These are phyloP conservation scores for Parietaria judaica DNA, from an alignment of 306 rosid species.

Conservation along the genomic window DNA sequence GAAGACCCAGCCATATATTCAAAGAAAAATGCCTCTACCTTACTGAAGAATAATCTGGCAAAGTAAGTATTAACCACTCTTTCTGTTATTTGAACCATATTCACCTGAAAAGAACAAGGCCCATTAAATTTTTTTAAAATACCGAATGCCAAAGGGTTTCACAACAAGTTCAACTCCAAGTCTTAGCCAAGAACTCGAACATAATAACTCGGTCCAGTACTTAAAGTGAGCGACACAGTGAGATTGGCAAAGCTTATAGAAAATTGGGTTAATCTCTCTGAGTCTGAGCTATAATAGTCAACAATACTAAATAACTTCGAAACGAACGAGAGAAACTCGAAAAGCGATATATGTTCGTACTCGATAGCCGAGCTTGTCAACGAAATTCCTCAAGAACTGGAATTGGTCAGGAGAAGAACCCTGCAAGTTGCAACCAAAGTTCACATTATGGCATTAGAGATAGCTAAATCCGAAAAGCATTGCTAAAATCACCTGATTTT, in stretches of 20 bases:
- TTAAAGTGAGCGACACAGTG: neutral
- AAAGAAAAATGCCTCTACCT: conserved; percentile 39
- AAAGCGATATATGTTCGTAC: conserved; percentile 21
- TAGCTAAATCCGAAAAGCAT: neutral
- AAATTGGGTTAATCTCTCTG: too few species aligned
- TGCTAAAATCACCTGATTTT: conserved; percentile 39
- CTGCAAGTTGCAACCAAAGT: conserved; percentile 36
- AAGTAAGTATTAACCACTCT: conserved; percentile 77
- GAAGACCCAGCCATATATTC: conserved; percentile 11
- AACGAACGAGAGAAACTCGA: neutral
- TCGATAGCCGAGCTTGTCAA: conserved; percentile 64
- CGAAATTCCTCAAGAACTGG: conserved; percentile 52
- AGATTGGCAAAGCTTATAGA: too few species aligned
- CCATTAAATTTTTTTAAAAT: neutral
- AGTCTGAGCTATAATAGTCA: too few species aligned
- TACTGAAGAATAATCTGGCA: conserved; percentile 69
- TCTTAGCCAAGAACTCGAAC: neutral
- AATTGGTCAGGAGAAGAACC: conserved; percentile 55
- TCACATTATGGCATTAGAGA: conserved; percentile 3
- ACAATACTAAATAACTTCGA: neutral
- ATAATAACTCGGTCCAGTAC: conserved; percentile 11
- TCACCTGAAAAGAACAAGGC: conserved; percentile 49
- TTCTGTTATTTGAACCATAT: conserved; percentile 77
- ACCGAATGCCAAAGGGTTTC: conserved; percentile 7
- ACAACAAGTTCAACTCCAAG: conserved; percentile 5